A percentile compares a stretch with the other conserved stretches of the same genome.
phyloP scores from a whole-genome alignment of 345 rosid genomes.

The Isatis tinctoria region DNA sequence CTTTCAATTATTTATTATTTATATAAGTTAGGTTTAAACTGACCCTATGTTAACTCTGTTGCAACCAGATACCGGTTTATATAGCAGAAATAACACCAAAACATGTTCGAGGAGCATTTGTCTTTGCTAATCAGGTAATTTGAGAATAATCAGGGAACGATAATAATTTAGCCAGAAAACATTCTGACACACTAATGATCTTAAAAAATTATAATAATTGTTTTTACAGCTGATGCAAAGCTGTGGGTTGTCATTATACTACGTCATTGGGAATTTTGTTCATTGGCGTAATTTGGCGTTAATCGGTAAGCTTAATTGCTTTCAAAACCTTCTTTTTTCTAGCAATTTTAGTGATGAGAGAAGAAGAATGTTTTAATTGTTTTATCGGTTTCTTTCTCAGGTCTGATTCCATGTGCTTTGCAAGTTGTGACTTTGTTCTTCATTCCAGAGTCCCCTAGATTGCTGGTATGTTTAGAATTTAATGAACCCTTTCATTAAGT shows the following conservation, averaged over 20 bases:
- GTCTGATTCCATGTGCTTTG: slow-evolving; percentile 32
- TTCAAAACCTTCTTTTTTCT: background rate
- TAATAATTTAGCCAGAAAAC: background rate
- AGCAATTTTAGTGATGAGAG: background rate
- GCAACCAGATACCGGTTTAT: slow-evolving; percentile 33
- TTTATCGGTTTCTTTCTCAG: background rate
- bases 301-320: slow-evolving; percentile 24
- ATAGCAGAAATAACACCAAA: slow-evolving; percentile 39
- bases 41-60: background rate
- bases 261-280: slow-evolving; percentile 32
- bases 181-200: background rate
- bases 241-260: slow-evolving; percentile 32
- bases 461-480: slow-evolving; percentile 30
- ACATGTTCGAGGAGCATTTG: slow-evolving; percentile 36
- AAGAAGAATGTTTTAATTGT: background rate
- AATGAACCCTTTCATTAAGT: background rate
- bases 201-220: background rate
- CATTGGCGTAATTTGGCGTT: slow-evolving; percentile 36
- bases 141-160: background rate
- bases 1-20: background rate
- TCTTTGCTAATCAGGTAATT: slow-evolving; percentile 37
- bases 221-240: slow-evolving; percentile 32
- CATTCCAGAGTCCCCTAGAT: slow-evolving; percentile 62
- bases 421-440: slow-evolving; percentile 43
- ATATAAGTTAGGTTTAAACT: background rate